phyloP scores from a whole-genome alignment of 805 yeast genomes.

The Grigorovia yakushimaensis region DNA sequence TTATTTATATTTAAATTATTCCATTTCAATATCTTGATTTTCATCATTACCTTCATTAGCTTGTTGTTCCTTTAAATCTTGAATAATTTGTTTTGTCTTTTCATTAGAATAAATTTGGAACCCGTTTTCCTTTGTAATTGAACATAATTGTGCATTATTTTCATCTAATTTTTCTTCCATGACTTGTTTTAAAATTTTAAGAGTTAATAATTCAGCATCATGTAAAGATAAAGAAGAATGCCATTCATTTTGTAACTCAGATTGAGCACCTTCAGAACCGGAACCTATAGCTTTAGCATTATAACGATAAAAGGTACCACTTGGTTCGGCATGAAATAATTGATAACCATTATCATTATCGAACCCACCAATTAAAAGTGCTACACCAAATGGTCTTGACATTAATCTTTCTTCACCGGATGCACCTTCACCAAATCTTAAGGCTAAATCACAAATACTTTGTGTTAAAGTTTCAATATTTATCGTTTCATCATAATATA shows the following conservation, averaged over 20 bases:
- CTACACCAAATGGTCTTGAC: constrained; percentile 99
- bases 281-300: constrained; percentile 99
- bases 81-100: constrained; percentile 74
- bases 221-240: constrained; percentile 82
- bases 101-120: constrained; percentile 77
- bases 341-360: constrained; percentile 94
- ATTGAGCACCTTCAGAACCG: constrained; percentile 98
- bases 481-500: constrained; percentile 87
- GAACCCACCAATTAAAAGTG: constrained; percentile 86
- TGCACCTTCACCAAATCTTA: constrained; percentile 95
- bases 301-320: constrained; percentile 94
- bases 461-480: constrained; percentile 91
- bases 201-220: constrained; percentile 85
- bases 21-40: constrained; percentile 26
- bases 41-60: constrained; percentile 35
- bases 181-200: constrained; percentile 89
- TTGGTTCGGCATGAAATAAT: constrained; percentile 96
- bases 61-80: constrained; percentile 61
- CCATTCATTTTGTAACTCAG: constrained; percentile 93
- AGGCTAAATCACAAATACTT: constrained; percentile 91
- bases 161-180: constrained; percentile 98
- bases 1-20: constrained; percentile 5
- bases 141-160: constrained; percentile 88
- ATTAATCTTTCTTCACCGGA: constrained; percentile 82
- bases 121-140: constrained; percentile 79